These are phyloP conservation scores for Croton laevigatus DNA, from an alignment of 441 rosid genomes.

Conservation along the genomic window DNA sequence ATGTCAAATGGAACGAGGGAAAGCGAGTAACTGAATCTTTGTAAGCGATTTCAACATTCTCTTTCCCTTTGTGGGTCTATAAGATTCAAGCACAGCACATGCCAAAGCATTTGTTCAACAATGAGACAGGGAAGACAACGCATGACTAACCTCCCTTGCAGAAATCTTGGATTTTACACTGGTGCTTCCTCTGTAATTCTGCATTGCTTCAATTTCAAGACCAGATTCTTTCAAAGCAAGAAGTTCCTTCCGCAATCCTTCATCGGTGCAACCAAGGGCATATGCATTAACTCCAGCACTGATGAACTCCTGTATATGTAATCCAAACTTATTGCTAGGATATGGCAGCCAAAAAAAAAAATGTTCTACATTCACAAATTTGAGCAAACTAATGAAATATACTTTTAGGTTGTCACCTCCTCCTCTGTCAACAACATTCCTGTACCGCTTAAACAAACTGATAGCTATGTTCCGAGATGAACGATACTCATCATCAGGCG, in stretches of 20 bases:
- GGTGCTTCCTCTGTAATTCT: slow-evolving; percentile 62
- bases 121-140: background rate
- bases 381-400: slow-evolving; percentile 29
- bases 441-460: slow-evolving; percentile 79
- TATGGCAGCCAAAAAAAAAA: slow-evolving; percentile 9
- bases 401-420: slow-evolving; percentile 92
- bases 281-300: slow-evolving; percentile 87
- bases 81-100: background rate
- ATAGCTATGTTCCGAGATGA: slow-evolving; percentile 84
- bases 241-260: slow-evolving; percentile 76
- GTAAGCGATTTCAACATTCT: background rate
- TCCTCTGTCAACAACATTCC: slow-evolving; percentile 78
- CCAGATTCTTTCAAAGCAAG: slow-evolving; percentile 66
- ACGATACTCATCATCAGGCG: slow-evolving; percentile 76
- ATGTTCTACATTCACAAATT: slow-evolving; percentile 13
- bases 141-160: slow-evolving; percentile 51
- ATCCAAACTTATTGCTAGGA: slow-evolving; percentile 14
- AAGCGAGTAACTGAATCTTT: background rate
- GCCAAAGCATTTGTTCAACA: background rate
- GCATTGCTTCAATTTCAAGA: slow-evolving; percentile 53
- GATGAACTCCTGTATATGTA: slow-evolving; percentile 64
- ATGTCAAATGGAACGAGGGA: background rate
- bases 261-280: slow-evolving; percentile 77
- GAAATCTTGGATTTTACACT: slow-evolving; percentile 59
- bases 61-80: background rate